A percentile compares a stretch with the other conserved stretches of the same genome.
phyloP scores from a whole-genome alignment of 176 grass and related monocot species.

The Echinochloa phyllopogon region DNA sequence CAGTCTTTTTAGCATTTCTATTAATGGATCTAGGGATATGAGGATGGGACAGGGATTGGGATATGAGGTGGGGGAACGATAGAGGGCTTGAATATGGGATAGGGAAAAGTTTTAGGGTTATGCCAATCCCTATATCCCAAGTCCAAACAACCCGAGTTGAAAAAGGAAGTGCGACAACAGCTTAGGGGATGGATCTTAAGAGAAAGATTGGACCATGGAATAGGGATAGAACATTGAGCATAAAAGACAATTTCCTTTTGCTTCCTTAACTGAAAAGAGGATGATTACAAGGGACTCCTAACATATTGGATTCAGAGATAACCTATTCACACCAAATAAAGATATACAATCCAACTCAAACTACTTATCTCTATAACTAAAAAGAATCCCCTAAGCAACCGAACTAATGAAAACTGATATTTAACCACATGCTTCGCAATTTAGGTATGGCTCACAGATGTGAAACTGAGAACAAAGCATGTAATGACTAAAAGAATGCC shows the following conservation, averaged over 20 bases:
- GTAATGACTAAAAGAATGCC: neutral
- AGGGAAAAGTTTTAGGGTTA: neutral
- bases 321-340: neutral
- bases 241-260: neutral
- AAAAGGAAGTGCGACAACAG: neutral
- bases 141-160: neutral
- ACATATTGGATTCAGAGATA: neutral
- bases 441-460: neutral
- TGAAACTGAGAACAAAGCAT: neutral
- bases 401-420: neutral
- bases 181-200: neutral
- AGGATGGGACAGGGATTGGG: neutral
- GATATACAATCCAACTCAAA: neutral
- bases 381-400: neutral
- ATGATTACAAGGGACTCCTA: neutral
- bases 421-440: neutral
- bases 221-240: neutral
- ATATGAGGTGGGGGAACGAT: neutral
- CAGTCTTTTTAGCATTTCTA: conserved; percentile 4
- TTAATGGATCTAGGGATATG: neutral
- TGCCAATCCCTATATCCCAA: neutral
- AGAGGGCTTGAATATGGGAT: neutral
- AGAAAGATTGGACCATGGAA: neutral
- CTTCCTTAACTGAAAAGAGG: neutral
- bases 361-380: neutral